A percentile compares a stretch with the other conserved stretches of the same genome.
Conservation (phyloP, 163 green algal genomes). For the Scenedesmus sp. region DNA sequence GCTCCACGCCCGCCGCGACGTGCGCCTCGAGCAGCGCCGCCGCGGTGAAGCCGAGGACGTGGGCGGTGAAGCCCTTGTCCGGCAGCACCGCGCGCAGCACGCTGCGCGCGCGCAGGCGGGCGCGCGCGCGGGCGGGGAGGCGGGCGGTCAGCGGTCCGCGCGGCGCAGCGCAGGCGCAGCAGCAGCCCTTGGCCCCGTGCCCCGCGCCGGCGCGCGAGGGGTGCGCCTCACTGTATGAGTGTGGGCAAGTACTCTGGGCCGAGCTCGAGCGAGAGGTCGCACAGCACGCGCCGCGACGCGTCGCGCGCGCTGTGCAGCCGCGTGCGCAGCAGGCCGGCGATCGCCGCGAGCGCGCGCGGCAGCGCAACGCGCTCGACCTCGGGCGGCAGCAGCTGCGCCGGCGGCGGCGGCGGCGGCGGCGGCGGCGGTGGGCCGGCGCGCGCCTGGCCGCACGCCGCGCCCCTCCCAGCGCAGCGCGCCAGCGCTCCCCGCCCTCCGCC, state of each 20-base stretch:
- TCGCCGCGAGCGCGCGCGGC: constrained; percentile 78
- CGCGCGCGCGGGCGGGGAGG: background rate
- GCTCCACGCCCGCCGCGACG: constrained; percentile 16
- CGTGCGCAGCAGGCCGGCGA: constrained; percentile 81
- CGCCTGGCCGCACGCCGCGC: no score
- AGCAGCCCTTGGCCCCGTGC: background rate
- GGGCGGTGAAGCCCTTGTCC: constrained; percentile 80
- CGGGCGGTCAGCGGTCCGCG: no score
- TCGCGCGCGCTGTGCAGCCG: constrained; percentile 84
- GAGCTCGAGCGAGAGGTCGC: constrained; percentile 76
- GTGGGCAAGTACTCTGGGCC: constrained; percentile 80
- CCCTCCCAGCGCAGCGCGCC: background rate
- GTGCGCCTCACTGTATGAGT: constrained; percentile 37
- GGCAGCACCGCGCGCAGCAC: constrained; percentile 69
- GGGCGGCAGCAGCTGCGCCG: constrained; percentile 72
- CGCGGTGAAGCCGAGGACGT: constrained; percentile 90
- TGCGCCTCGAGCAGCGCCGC: constrained; percentile 70
- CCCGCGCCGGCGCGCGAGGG: background rate
- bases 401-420: background rate
- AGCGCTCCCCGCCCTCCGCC: background rate
- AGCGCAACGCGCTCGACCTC: constrained; percentile 73
- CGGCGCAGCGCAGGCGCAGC: background rate
- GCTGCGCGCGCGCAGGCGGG: constrained; percentile 37
- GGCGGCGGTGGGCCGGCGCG: no score
- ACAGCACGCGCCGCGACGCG: constrained; percentile 76